Evolutionary conservation across 805 yeast genomes (phyloP), one percentile per base, ranked within the genome.

Genomic region (Hagleromyces aurorensis): DNA sequence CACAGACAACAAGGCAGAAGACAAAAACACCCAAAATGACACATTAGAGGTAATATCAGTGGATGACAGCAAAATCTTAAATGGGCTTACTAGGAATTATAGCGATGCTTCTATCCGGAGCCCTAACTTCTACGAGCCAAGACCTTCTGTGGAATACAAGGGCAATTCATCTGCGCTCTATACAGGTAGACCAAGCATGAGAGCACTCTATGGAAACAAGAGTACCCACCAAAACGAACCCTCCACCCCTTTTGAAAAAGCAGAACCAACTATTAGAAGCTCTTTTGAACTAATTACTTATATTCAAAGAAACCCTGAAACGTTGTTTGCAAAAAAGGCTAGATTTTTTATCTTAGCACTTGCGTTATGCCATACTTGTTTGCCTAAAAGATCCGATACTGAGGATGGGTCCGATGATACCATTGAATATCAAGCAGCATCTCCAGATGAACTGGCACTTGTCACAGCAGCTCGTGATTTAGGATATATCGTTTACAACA

Each of bases 361-460:
- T 29, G 91, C 97, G 0, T 60, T 91, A 25, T 91, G 98, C 46
- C 95, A 87, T 50, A 70, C 91, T 0, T 89, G 97, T 52, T 60
- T 84, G 27, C 97, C 97, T 2, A 78, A 78, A 40, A 67, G 59
- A 23, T 43, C 51, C 1, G 21, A 35, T 14, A 11, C 14, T 22
- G 32, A 30, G 5, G 36, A 25, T 15, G 12, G 16, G n/a, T 55
- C 46, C 3, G 70, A 62, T 23, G 75, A 65, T 13, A 62, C 65
- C 13, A 71, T 86, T 14, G 77, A 74, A 33, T 91, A 91, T 46
- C 96, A 89, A 51, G 84, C 97, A 0, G 76, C 97, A 0, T 87
- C 96, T 0, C 99, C 98, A 0, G 99, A 91, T 58, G 99, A 91
- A 53, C 59, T 87, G 28, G 98, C 99, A 0, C 61, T 91, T 17